phyloP scores from a whole-genome alignment of 441 rosid genomes.

The Lepidium campestre region DNA sequence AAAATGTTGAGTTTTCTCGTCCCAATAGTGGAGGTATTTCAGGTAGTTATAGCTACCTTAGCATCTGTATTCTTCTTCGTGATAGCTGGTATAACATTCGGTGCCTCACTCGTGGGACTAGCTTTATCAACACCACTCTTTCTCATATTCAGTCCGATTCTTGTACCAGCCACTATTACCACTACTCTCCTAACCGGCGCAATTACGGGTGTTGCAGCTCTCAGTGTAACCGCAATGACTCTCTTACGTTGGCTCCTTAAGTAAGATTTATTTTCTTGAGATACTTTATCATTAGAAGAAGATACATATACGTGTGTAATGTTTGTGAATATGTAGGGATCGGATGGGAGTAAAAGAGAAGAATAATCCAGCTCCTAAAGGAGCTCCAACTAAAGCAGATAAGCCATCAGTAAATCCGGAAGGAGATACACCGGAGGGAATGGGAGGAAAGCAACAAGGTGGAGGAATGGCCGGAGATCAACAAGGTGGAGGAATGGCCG shows the following conservation, averaged over 20 bases:
- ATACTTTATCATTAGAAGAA: no score
- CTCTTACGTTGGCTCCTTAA: constrained; percentile 63
- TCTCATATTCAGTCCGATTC: constrained; percentile 76
- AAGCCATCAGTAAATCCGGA: not conserved
- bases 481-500: not conserved
- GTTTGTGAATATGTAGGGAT: constrained; percentile 8
- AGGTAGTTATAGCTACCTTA: not conserved
- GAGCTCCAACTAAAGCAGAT: constrained; percentile 6
- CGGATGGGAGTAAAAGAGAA: constrained; percentile 9
- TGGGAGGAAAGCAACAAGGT: not conserved
- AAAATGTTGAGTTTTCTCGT: constrained; percentile 10
- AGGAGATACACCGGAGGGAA: not conserved
- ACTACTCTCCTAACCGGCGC: constrained; percentile 34
- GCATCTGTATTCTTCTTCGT: constrained; percentile 10
- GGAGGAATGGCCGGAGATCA: not conserved
- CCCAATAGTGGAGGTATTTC: not conserved
- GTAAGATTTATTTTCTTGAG: no score
- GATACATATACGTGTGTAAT: not conserved
- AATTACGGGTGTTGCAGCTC: constrained; percentile 42
- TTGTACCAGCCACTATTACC: constrained; percentile 62
- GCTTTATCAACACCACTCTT: constrained; percentile 60
- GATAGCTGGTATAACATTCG: constrained; percentile 53
- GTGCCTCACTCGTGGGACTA: constrained; percentile 53
- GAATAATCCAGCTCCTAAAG: constrained; percentile 17
- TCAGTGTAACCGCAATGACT: constrained; percentile 45